A percentile compares a stretch with the other conserved stretches of the same genome.
Conservation (phyloP, 495 filamentous ascomycete species). For the Penicillium ucsense region DNA sequence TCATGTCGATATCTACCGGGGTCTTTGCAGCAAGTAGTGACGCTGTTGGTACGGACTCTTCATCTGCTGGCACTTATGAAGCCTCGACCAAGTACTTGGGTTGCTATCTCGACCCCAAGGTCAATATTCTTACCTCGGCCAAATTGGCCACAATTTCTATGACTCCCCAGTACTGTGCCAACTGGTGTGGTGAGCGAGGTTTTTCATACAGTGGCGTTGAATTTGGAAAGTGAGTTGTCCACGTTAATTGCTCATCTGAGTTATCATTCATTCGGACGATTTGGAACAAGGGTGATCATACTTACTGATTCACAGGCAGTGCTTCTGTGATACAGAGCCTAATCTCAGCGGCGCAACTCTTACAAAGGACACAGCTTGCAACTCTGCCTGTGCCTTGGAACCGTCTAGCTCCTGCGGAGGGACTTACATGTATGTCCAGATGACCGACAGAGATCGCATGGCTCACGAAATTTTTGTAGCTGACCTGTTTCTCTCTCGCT, state of each 20-base stretch:
- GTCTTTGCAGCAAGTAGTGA: no score
- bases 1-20: no score
- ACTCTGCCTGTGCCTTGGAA: not conserved
- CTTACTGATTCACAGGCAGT: not conserved
- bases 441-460: not conserved
- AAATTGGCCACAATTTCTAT: conserved; percentile 6
- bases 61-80: no score
- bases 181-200: conserved; percentile 3
- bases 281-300: not conserved
- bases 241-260: not conserved
- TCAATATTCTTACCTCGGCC: conserved; percentile 3
- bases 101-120: conserved; percentile 1
- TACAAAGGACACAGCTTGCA: not conserved
- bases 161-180: conserved; percentile 7
- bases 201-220: conserved; percentile 5
- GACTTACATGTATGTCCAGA: not conserved
- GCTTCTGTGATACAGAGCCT: not conserved
- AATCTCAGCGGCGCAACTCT: not conserved
- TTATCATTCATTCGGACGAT: not conserved
- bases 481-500: not conserved
- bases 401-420: not conserved
- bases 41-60: no score
- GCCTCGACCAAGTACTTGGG: no score
- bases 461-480: not conserved
- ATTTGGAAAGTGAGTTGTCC: conserved; percentile 1